Evolutionary conservation across 1,139 yeast genomes (phyloP).

Genomic region (Suhomyces wounanorum): DNA sequence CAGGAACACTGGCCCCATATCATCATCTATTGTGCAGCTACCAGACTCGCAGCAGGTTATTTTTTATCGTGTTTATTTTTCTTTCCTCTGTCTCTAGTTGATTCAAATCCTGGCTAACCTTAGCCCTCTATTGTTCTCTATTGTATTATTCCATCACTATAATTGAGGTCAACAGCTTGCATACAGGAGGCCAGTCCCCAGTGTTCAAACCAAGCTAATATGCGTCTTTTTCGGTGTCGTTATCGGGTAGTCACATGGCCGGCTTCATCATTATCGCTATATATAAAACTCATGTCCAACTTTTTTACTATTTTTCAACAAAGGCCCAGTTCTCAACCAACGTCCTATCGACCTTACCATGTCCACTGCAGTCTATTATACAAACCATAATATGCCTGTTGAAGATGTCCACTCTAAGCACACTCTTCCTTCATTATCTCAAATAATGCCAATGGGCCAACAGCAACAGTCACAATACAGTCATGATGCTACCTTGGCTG

Average conservation of each 20-base stretch:
- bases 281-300: slow-evolving; percentile 6
- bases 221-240: slow-evolving; percentile 8
- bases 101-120: slow-evolving; percentile 6
- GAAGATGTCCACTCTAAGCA: slow-evolving; percentile 33
- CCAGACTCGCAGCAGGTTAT: background rate
- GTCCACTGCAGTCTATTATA: slow-evolving; percentile 37
- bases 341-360: slow-evolving; percentile 13
- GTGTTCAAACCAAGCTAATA: slow-evolving; percentile 5
- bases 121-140: slow-evolving; percentile 4
- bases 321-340: background rate
- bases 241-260: slow-evolving; percentile 14
- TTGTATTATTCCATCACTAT: slow-evolving; percentile 9
- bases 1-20: slow-evolving; percentile 6
- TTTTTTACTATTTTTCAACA: background rate
- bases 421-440: slow-evolving; percentile 37
- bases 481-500: slow-evolving; percentile 17
- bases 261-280: slow-evolving; percentile 2
- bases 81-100: slow-evolving; percentile 2
- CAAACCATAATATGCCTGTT: slow-evolving; percentile 31
- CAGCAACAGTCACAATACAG: slow-evolving; percentile 17
- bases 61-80: background rate
- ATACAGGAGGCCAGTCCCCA: slow-evolving; percentile 8
- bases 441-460: slow-evolving; percentile 34
- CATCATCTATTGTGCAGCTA: slow-evolving; percentile 4
- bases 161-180: slow-evolving; percentile 10